Base-by-base conservation (phyloP, 352 stramenopile genomes). In the Detonula confervacea region DNA sequence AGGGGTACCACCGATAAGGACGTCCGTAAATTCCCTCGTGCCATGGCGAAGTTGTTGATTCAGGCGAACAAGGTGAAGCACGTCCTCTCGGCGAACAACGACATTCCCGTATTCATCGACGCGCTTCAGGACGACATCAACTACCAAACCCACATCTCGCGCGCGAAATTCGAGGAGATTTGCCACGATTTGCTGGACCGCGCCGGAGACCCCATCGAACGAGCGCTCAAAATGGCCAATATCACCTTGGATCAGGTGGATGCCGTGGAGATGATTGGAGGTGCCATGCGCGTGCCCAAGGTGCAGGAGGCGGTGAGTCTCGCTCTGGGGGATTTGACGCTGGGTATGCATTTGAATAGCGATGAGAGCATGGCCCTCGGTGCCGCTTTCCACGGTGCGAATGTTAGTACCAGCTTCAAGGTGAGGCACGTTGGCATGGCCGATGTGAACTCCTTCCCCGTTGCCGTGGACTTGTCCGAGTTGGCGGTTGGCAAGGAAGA, bases 361-460 rank as follows among this genome's bases (percentile, higher is more conserved):
- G 97, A 99, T 84, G 97, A 99, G 87, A 96, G 96, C 47, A 98
- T 98, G 95, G 97, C 96, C 5, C 85, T 98, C 0, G 97, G 97
- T 52, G 95, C 96, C 11, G 95, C 96, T 5, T 98, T 98, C 89
- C 93, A 96, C 61, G 97, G 95, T 37, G 97, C 97, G 5, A 99
- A 99, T 87, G 86, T 98, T 60, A 97, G 90, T 54, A 98, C 96
- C 49, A 94, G 95, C 49, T 99, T 98, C 93, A 93, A 96, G 71
- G 96, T 98, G 46, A 91, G 96, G 39, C 95, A 98, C 71, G 94
- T 98, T 8, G 96, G 96, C 57, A 96, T 99, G 94, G 93, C 91
- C 3, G 96, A 98, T 85, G 91, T 98, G 57, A 94, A 91, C 46
- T 88, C 94, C 22, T 98, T 97, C 82, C 86, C 93, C 2, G 81